phyloP scores from a whole-genome alignment of 805 yeast species.

The Cyberlindnera amylophila region DNA sequence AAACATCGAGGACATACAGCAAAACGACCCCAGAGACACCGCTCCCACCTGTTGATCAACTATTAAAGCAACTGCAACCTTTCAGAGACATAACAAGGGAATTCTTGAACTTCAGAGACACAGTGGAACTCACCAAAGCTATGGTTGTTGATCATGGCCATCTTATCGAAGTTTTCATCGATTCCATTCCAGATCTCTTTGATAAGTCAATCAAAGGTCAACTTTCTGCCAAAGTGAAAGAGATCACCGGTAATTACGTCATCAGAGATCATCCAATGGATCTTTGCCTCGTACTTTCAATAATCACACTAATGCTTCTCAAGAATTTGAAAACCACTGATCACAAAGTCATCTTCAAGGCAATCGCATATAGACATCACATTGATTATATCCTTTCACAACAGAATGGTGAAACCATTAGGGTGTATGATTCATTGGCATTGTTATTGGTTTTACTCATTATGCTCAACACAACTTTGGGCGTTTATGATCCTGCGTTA shows the following conservation, averaged over 20 bases:
- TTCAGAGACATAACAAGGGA: slow-evolving; percentile 6
- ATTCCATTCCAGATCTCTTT: slow-evolving; percentile 9
- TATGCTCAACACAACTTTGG: slow-evolving; percentile 20
- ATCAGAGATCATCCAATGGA: slow-evolving; percentile 8
- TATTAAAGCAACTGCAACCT: not conserved
- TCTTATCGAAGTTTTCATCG: slow-evolving; percentile 6
- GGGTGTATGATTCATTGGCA: slow-evolving; percentile 5
- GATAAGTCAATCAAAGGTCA: slow-evolving; percentile 5
- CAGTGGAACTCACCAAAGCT: slow-evolving; percentile 3
- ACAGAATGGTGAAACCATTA: slow-evolving; percentile 4
- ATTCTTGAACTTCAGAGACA: not conserved
- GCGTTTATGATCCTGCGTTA: slow-evolving; percentile 12
- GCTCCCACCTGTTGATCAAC: not conserved
- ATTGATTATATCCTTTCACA: not conserved
- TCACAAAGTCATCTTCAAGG: slow-evolving; percentile 1
- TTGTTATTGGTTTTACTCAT: slow-evolving; percentile 12
- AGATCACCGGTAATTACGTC: slow-evolving; percentile 9
- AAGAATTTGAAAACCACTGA: slow-evolving; percentile 1
- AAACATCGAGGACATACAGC: not conserved
- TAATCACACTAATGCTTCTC: slow-evolving; percentile 6
- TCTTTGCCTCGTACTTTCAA: slow-evolving; percentile 6
- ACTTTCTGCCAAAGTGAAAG: slow-evolving; percentile 5
- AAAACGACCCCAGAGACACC: not conserved
- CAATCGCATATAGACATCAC: slow-evolving; percentile 7
- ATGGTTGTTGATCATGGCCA: slow-evolving; percentile 9